Evolutionary conservation across 106 monocot species (phyloP).

Genomic region (Dendrobium huoshanense): DNA sequence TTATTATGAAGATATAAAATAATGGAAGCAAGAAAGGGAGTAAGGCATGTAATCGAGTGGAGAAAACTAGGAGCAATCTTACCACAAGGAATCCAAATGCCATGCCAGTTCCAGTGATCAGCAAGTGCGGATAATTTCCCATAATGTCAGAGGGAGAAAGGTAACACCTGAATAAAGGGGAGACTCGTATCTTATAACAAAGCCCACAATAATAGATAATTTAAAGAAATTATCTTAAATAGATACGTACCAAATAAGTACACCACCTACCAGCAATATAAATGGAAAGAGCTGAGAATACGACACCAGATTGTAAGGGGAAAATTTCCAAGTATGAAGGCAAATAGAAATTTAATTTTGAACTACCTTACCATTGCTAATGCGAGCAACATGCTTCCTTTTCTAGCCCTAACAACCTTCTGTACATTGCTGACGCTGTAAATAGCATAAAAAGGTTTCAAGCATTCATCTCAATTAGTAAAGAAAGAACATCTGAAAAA

Average conservation of each 20-base stretch:
- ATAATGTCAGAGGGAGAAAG: conserved; percentile 87
- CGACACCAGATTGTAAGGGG: neutral
- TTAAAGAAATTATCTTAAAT: neutral
- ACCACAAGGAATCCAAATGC: conserved; percentile 98
- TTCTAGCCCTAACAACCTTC: conserved; percentile 70
- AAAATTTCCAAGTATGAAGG: neutral
- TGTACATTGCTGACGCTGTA: conserved; percentile 77
- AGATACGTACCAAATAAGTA: conserved; percentile 66
- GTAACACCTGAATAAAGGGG: conserved; percentile 42
- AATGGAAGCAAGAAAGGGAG: no score
- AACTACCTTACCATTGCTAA: conserved; percentile 78
- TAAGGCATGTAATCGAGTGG: no score
- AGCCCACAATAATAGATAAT: neutral
- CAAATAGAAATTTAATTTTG: neutral
- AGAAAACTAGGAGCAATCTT: conserved; percentile 7
- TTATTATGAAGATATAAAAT: no score
- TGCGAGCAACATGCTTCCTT: conserved; percentile 87
- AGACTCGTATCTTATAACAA: neutral
- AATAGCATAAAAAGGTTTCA: neutral
- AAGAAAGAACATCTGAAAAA: neutral
- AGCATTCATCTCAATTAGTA: neutral
- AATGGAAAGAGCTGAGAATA: conserved; percentile 75
- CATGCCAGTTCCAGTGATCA: conserved; percentile 94
- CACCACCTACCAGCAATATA: conserved; percentile 56
- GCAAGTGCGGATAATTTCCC: conserved; percentile 80